phyloP scores from a whole-genome alignment of 106 monocot species.

The Dendrobium catenatum region DNA sequence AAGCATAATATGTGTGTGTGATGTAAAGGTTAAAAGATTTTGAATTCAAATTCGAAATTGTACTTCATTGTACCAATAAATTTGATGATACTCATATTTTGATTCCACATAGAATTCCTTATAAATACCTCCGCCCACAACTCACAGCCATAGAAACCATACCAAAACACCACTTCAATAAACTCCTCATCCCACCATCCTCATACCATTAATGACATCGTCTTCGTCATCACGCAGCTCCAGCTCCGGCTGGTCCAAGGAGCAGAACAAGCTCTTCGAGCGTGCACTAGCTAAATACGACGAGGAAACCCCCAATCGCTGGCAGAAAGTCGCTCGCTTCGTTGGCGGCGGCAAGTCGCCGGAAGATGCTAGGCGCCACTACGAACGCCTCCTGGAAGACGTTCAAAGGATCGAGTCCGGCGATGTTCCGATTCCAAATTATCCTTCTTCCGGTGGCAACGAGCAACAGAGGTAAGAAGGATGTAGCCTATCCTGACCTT shows the following conservation, averaged over 20 bases:
- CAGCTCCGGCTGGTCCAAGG: constrained; percentile 11
- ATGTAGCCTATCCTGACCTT: too few species aligned
- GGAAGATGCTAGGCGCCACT: constrained; percentile 40
- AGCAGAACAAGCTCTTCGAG: constrained; percentile 25
- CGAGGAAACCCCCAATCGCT: constrained; percentile 35
- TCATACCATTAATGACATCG: constrained; percentile 10
- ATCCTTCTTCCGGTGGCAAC: neutral
- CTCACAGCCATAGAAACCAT: too few species aligned
- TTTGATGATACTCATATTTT: too few species aligned
- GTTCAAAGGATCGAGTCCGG: constrained; percentile 32
- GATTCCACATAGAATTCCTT: too few species aligned
- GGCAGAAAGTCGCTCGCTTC: constrained; percentile 42
- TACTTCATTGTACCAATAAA: too few species aligned
- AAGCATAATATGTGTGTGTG: too few species aligned
- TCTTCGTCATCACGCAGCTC: constrained; percentile 1
- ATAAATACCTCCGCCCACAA: too few species aligned
- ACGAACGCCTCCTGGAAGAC: constrained; percentile 34
- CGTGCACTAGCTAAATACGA: constrained; percentile 13
- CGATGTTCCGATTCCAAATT: constrained; percentile 25
- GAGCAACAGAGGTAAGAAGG: neutral
- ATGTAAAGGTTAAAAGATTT: too few species aligned
- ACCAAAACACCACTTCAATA: too few species aligned
- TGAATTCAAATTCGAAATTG: too few species aligned
- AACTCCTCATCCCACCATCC: too few species aligned
- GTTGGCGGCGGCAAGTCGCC: constrained; percentile 34